These are phyloP conservation scores for Wallemia ichthyophaga DNA, from an alignment of 1,284 basidiomycete species.

Conservation along the genomic window DNA sequence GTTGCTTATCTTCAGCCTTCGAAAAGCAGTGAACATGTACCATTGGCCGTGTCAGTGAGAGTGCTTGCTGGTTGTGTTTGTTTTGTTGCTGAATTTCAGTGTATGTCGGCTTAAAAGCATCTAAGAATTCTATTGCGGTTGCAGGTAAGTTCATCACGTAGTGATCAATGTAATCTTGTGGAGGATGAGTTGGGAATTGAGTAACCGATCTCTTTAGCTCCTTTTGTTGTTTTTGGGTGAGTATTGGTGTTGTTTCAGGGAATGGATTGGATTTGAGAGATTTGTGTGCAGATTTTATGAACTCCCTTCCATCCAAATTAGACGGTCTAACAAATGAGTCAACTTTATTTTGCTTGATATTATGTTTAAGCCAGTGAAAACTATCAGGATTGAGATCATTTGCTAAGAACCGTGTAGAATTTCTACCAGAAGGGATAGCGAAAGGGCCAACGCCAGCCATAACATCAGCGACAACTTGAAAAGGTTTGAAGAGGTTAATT, in stretches of 20 bases:
- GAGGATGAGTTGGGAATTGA: constrained; percentile 2
- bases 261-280: constrained; percentile 34
- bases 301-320: constrained; percentile 55
- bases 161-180: constrained; percentile 32
- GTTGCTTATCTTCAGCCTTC: constrained; percentile 38
- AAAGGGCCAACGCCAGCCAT: constrained; percentile 98
- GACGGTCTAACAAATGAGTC: constrained; percentile 30
- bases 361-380: constrained; percentile 41
- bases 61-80: not conserved
- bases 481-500: constrained; percentile 30
- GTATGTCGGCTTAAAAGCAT: constrained; percentile 46
- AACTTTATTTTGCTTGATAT: constrained; percentile 52
- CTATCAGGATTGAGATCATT: constrained; percentile 87
- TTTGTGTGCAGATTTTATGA: constrained; percentile 32
- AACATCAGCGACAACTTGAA: constrained; percentile 57
- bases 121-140: constrained; percentile 63
- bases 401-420: constrained; percentile 56
- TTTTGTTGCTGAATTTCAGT: constrained; percentile 1
- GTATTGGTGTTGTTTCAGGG: constrained; percentile 10
- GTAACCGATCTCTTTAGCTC: not conserved
- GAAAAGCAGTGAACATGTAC: constrained; percentile 95
- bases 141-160: constrained; percentile 96
- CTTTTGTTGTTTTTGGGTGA: constrained; percentile 3
- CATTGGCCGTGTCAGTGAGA: constrained; percentile 25
- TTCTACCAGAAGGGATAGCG: constrained; percentile 68